phyloP scores from a whole-genome alignment of 1,139 yeast genomes.

The Zygotorulaspora mrakii region DNA sequence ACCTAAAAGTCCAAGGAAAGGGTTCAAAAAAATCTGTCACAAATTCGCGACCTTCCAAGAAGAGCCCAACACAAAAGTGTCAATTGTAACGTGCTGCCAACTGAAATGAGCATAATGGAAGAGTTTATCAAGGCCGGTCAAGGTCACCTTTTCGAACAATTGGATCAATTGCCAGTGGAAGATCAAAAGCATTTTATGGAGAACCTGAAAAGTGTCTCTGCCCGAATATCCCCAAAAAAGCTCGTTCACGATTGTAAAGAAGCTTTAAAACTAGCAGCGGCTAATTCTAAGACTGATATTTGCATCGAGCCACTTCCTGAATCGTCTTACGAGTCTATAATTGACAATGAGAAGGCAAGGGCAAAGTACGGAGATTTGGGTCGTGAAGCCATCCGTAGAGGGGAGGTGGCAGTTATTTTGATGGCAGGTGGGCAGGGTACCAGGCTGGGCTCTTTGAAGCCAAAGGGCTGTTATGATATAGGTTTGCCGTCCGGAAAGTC shows the following conservation, averaged over 20 bases:
- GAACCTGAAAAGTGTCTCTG: slow-evolving; percentile 22
- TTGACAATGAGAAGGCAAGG: slow-evolving; percentile 30
- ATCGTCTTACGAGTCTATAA: slow-evolving; percentile 31
- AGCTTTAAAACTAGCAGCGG: slow-evolving; percentile 25
- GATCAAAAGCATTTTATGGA: slow-evolving; percentile 21
- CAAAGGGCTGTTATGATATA: slow-evolving; percentile 92
- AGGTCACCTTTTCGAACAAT: slow-evolving; percentile 29
- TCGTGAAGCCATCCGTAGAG: slow-evolving; percentile 58
- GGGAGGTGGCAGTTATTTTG: slow-evolving; percentile 80
- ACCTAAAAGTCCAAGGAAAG: slow-evolving; percentile 4
- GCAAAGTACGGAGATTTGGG: slow-evolving; percentile 59
- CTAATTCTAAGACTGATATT: slow-evolving; percentile 9
- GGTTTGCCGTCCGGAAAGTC: slow-evolving; percentile 80
- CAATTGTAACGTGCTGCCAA: too few relatives aligned
- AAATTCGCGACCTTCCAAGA: neutral
- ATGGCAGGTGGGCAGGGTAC: slow-evolving; percentile 99
- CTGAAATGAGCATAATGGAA: too few relatives aligned
- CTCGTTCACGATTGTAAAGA: slow-evolving; percentile 26
- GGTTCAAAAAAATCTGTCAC: slow-evolving; percentile 5
- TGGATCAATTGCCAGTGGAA: slow-evolving; percentile 17
- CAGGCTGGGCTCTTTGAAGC: slow-evolving; percentile 79
- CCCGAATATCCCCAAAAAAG: slow-evolving; percentile 20
- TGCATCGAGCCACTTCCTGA: slow-evolving; percentile 32
- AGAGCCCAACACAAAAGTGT: too few relatives aligned
- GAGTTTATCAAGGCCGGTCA: slow-evolving; percentile 31